Evolutionary conservation across 208 protist genomes (phyloP).

Genomic region (Naegleria lovaniensis): DNA sequence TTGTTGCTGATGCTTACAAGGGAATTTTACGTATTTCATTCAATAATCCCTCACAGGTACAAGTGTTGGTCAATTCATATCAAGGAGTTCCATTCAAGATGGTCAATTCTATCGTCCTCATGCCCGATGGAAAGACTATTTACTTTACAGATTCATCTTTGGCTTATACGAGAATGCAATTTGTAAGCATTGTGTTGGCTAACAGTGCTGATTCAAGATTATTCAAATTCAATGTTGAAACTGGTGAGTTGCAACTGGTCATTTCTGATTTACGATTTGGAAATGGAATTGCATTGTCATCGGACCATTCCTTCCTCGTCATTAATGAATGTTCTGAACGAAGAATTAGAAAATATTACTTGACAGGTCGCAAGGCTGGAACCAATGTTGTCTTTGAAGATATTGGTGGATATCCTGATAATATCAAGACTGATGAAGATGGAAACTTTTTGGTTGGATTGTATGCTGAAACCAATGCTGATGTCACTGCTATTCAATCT

Average conservation of each 20-base stretch:
- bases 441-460: not conserved
- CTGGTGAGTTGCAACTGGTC: not conserved
- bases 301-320: not conserved
- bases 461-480: not conserved
- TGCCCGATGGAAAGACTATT: not conserved
- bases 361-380: not conserved
- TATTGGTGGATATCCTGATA: not conserved
- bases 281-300: not conserved
- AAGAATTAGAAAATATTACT: not conserved
- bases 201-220: not conserved
- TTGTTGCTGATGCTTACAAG: not conserved
- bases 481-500: not conserved
- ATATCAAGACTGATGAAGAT: too few species aligned
- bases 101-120: not conserved
- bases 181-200: not conserved
- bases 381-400: not conserved
- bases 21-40: not conserved
- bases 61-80: not conserved
- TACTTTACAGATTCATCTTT: not conserved
- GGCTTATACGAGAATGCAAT: not conserved
- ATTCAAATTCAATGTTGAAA: not conserved
- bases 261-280: not conserved
- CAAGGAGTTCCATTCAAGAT: not conserved
- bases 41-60: not conserved
- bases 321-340: not conserved